Base-by-base conservation (phyloP, 2,329 filamentous ascomycete species). In the Pseudopyrenochaeta lycopersici region DNA sequence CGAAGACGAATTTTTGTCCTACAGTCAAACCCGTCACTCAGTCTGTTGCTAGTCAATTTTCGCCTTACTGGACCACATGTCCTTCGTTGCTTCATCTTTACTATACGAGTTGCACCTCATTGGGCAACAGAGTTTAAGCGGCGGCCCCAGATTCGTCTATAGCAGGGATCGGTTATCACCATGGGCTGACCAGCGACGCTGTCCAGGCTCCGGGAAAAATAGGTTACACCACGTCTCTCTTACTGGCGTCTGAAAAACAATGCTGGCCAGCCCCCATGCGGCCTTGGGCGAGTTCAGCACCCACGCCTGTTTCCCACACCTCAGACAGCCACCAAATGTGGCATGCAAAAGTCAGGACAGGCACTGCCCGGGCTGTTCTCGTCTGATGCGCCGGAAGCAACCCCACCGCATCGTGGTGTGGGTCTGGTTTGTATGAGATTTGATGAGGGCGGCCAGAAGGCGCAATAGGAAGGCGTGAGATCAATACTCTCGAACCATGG, bases 81-180 rank as follows among this genome's bases (percentile, higher is more conserved):
- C 43, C 44, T 41, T 41, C 43, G 52, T 23, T 49, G 48, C 48
- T 46, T 50, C 54, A 47, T 27, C 30, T 53, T 39, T 43, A 49
- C 40, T 56, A 31, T 54, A 39, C 36, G 14, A 27, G 15, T 20
- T 12, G 46, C 38, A 27, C 39, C 27, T 45, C 31, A 64, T 66
- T 67, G 58, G 60, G 46, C 42, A 39, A 43, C n/a, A 36, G 41
- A 51, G 35, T 59, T 63, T 62, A 69, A 62, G 57, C 61, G 59
- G 60, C 60, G 57, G 48, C 49, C 45, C 54, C 52, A 59, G 43
- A 54, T 54, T 52, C 54, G 49, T 52, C 31, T 41, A 40, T 42
- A 46, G 42, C 63, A 62, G 57, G 66, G 60, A 63, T 67, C 55
- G 63, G 66, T 54, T 56, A 51, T 47, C 46, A 56, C 35, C 58